A percentile compares a stretch with the other conserved stretches of the same genome.
Conservation (phyloP, 2,329 filamentous ascomycete species). For the Emericellopsis cladophorae region DNA sequence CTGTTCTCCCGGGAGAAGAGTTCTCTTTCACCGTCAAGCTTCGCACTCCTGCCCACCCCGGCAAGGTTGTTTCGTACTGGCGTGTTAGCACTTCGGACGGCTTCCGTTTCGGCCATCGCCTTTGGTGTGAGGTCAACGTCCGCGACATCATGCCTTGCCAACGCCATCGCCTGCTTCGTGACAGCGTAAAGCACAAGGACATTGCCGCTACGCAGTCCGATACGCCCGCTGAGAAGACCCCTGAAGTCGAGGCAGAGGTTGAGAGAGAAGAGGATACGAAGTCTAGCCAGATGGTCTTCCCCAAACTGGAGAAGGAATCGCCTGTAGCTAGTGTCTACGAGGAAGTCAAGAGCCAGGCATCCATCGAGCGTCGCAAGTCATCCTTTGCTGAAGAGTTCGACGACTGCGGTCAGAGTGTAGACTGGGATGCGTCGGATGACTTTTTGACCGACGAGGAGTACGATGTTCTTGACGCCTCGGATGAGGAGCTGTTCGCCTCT, state of each 20-base stretch:
- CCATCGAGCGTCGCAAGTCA: slow-evolving; percentile 41
- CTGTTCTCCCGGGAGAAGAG: slow-evolving; percentile 62
- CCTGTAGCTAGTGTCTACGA: slow-evolving; percentile 70
- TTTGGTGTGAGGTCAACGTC: slow-evolving; percentile 90
- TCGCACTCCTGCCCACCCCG: slow-evolving; percentile 64
- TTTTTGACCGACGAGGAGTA: slow-evolving; percentile 98
- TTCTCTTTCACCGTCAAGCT: slow-evolving; percentile 74
- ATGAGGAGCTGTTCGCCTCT: slow-evolving; percentile 60
- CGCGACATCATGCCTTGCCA: slow-evolving; percentile 11
- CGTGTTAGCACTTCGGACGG: slow-evolving; percentile 74
- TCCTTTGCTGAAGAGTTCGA: slow-evolving; percentile 34
- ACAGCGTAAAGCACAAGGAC: slow-evolving; percentile 14
- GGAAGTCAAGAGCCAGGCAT: slow-evolving; percentile 19
- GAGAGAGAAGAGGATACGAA: slow-evolving; percentile 10
- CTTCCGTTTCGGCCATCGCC: slow-evolving; percentile 74
- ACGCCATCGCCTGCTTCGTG: neutral
- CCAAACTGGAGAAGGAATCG: slow-evolving; percentile 89
- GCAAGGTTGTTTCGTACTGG: slow-evolving; percentile 86
- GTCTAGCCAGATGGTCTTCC: slow-evolving; percentile 81
- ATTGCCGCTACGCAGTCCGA: slow-evolving; percentile 12
- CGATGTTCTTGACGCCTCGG: slow-evolving; percentile 88
- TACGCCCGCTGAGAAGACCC: slow-evolving; percentile 12
- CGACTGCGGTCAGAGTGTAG: slow-evolving; percentile 38
- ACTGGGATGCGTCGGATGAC: slow-evolving; percentile 54
- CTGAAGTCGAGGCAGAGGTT: slow-evolving; percentile 11